Conservation (phyloP, 2,329 filamentous ascomycete species). For the Pezizomycotina sp. region DNA sequence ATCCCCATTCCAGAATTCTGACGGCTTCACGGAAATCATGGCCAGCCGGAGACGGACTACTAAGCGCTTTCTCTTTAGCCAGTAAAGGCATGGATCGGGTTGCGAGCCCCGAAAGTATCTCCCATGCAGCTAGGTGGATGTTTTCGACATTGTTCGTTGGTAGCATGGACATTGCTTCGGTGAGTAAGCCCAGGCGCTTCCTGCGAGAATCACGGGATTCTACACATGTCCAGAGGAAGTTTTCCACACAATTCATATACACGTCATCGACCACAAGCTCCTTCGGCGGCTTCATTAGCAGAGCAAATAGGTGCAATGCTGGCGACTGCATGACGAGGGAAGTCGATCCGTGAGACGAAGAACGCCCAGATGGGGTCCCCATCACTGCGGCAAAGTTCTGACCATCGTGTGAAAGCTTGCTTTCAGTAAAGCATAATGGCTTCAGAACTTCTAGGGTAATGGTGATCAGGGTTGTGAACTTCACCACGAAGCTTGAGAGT, state of each 20-base stretch:
- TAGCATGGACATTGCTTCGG: conserved; percentile 36
- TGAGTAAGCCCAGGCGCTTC: conserved; percentile 22
- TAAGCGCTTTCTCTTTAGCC: conserved; percentile 29
- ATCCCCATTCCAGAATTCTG: conserved; percentile 48
- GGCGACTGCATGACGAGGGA: conserved; percentile 37
- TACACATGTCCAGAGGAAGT: conserved; percentile 20
- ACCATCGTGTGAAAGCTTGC: conserved; percentile 37
- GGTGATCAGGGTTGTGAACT: conserved; percentile 37
- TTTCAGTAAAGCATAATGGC: conserved; percentile 46
- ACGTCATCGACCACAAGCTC: conserved; percentile 35
- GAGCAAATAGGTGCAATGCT: conserved; percentile 47
- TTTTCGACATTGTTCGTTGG: conserved; percentile 35
- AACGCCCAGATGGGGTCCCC: conserved; percentile 48
- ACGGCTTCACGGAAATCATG: conserved; percentile 54
- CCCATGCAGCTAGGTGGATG: conserved; percentile 35
- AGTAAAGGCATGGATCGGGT: conserved; percentile 31
- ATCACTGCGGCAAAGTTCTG: conserved; percentile 45
- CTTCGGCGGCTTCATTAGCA: conserved; percentile 40
- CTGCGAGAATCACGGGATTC: conserved; percentile 27
- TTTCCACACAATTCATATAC: conserved; percentile 22
- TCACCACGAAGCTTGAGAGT: conserved; percentile 34
- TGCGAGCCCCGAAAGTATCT: conserved; percentile 31
- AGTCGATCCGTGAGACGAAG: conserved; percentile 35
- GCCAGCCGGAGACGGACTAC: conserved; percentile 38
- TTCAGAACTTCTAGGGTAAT: conserved; percentile 41